These are phyloP conservation scores for Glycine soja DNA, from an alignment of 306 rosid genomes.

Conservation along the genomic window DNA sequence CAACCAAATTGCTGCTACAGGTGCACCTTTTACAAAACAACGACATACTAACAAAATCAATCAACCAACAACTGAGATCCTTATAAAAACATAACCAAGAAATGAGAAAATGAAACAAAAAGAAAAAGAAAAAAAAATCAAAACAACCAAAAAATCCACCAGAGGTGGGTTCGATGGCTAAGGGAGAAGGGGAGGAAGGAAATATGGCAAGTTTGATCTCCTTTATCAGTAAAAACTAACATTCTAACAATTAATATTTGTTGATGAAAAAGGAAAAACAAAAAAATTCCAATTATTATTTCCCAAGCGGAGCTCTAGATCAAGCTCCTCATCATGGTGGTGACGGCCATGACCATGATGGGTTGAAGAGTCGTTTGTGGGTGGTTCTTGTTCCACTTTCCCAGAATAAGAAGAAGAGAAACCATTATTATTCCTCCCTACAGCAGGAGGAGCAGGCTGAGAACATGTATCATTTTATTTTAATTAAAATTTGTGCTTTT, in stretches of 20 bases:
- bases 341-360: conserved; percentile 5
- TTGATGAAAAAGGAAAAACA: not conserved
- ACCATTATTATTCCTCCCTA: not conserved
- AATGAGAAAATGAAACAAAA: not conserved
- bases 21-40: conserved; percentile 26
- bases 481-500: no score
- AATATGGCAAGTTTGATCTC: no score
- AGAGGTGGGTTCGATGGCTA: no score
- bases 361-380: conserved; percentile 25
- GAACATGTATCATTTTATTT: not conserved
- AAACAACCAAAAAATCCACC: not conserved
- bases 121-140: not conserved
- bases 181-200: no score
- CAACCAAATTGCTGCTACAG: no score
- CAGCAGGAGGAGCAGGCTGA: not conserved
- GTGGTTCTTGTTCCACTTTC: conserved; percentile 35
- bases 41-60: conserved; percentile 28
- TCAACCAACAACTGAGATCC: not conserved
- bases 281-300: conserved; percentile 29
- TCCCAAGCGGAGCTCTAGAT: conserved; percentile 84
- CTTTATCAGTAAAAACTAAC: no score
- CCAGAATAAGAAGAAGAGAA: conserved; percentile 26
- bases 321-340: conserved; percentile 59
- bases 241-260: no score
- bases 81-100: not conserved